Base-by-base conservation (phyloP, 179 eudicot species). In the Corrigiola litoralis region DNA sequence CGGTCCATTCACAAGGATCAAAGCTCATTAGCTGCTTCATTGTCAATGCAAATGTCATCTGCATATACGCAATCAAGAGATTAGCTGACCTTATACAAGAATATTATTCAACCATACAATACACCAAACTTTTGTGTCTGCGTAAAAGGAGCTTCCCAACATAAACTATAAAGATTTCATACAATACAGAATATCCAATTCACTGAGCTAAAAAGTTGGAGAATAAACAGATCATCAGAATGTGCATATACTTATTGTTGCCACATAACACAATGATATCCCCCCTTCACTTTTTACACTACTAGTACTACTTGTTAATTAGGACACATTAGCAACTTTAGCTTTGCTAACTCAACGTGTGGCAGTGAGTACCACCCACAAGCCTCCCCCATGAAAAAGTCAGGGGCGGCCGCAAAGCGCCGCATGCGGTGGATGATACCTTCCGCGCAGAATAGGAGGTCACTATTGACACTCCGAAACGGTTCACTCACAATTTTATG, bases 1-100 rank as follows among this genome's bases (percentile, higher is more conserved):
- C 89, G 4, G 95, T 84, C 95, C 95, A 92, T 59, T 87, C 95
- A 66, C 98, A 84, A n/a, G 97, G 98, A 78, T 92, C 97, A 66
- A 76, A 84, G 69, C 98, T 90, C 87, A 87, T 78, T 38, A 92
- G 81, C 66, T 87, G 98, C 83, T 90, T 92, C 89, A 92, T 81
- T 73, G 95, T 84, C 62, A 90, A 72, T 64, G 85, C 85, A 77
- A 92, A 92, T 37, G 98, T 87, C 7, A 90, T 90, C 97, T 92
- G 89, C 84, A 75, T 53, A 41, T 37, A 46, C 31, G 21, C 29
- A 27, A 54, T 36, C 53, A 73, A 55, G 32, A 60, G 28, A 23
- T 52, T 68, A 66, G 36, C 27, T 49, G 48, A 48, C 24, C 47
- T 42, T 52, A 49, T 14, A 27, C 1, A 6, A 31, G 34, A 24